Evolutionary conservation across 352 stramenopile species (phyloP).

Genomic region (Phytophthora pinifolia): DNA sequence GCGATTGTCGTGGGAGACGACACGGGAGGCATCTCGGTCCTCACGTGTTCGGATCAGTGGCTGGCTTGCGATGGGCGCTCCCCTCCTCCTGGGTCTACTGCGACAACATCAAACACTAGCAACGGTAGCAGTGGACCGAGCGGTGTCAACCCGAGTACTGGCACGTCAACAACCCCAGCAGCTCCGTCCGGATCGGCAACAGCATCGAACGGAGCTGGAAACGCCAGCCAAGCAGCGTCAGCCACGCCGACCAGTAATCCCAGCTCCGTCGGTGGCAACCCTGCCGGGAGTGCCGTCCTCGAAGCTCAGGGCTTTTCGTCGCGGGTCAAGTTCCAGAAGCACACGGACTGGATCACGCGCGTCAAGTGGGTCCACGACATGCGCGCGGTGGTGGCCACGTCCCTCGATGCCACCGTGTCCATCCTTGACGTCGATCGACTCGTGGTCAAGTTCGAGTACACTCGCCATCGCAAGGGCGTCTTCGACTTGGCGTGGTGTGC

Average conservation of each 20-base stretch:
- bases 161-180: slow-evolving; percentile 6
- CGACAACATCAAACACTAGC: slow-evolving; percentile 20
- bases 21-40: no score
- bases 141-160: background rate
- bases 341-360: slow-evolving; percentile 87
- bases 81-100: no score
- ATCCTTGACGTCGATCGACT: slow-evolving; percentile 82
- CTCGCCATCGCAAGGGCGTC: slow-evolving; percentile 77
- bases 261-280: slow-evolving; percentile 31
- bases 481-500: slow-evolving; percentile 81
- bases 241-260: slow-evolving; percentile 20
- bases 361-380: no score
- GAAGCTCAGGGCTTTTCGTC: slow-evolving; percentile 67
- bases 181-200: slow-evolving; percentile 7
- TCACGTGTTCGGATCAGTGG: no score
- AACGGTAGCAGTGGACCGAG: slow-evolving; percentile 9
- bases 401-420: no score
- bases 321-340: slow-evolving; percentile 77
- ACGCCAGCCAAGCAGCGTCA: slow-evolving; percentile 9
- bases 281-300: slow-evolving; percentile 44
- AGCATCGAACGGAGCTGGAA: slow-evolving; percentile 10
- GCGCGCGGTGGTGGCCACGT: no score
- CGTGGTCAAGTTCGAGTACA: slow-evolving; percentile 84
- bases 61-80: no score
- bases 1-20: slow-evolving; percentile 76